Percentiles rank a stretch among this genome's conserved stretches.
Conservation (phyloP, 257 asterid genomes). For the Linderniella brevidens region DNA sequence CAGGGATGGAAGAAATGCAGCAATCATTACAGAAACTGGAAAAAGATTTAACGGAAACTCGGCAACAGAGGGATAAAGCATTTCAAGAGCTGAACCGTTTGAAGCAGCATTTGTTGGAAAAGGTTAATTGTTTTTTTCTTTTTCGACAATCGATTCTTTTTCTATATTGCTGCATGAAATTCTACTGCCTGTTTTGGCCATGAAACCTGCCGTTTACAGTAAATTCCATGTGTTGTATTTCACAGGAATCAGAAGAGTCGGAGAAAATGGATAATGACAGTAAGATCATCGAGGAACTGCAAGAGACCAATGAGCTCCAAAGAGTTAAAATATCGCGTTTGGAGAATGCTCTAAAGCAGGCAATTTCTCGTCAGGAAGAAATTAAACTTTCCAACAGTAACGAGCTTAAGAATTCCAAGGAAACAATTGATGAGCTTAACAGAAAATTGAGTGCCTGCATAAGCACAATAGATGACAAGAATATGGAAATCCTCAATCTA, state of each 20-base stretch:
- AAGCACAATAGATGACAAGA: slow-evolving; percentile 70
- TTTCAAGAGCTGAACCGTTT: slow-evolving; percentile 70
- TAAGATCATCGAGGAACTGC: slow-evolving; percentile 75
- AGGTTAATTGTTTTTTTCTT: slow-evolving; percentile 27
- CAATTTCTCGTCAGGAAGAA: slow-evolving; percentile 52
- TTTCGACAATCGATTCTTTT: background rate
- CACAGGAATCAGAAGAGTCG: slow-evolving; percentile 93
- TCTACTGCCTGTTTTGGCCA: slow-evolving; percentile 10
- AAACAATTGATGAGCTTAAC: slow-evolving; percentile 54
- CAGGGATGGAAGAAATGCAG: slow-evolving; percentile 53
- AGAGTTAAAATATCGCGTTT: slow-evolving; percentile 53
- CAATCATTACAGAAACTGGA: slow-evolving; percentile 49
- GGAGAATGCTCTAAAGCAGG: slow-evolving; percentile 70
- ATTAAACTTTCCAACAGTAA: slow-evolving; percentile 32
- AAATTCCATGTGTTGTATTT: background rate
- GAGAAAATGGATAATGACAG: slow-evolving; percentile 97
- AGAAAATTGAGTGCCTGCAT: slow-evolving; percentile 48
- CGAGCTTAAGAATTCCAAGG: slow-evolving; percentile 61
- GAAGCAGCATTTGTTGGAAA: slow-evolving; percentile 89
- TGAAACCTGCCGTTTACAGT: background rate
- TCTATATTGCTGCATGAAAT: slow-evolving; percentile 9
- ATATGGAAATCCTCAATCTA: slow-evolving; percentile 77
- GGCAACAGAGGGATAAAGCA: slow-evolving; percentile 65
- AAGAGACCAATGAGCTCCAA: slow-evolving; percentile 56
- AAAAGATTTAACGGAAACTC: slow-evolving; percentile 59